Evolutionary conservation across 1,284 basidiomycete species (phyloP).

Genomic region (Puccinia hordei): DNA sequence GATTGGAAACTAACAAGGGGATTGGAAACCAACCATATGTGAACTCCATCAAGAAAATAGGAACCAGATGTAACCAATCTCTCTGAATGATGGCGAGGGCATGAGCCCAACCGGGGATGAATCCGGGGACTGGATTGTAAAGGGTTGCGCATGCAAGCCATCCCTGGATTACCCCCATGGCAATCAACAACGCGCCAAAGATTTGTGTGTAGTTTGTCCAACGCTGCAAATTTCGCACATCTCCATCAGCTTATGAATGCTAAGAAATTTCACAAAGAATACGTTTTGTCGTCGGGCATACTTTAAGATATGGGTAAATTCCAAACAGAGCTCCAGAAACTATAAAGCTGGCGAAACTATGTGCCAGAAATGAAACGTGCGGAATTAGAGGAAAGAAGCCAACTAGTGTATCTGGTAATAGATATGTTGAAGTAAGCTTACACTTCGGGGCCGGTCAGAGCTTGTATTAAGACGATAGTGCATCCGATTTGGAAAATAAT

Average conservation of each 20-base stretch:
- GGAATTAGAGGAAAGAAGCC: background rate
- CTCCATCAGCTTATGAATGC: background rate
- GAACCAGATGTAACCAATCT: slow-evolving; percentile 7
- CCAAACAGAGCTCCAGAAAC: slow-evolving; percentile 28
- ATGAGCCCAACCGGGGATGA: slow-evolving; percentile 20
- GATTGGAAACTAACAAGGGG: background rate
- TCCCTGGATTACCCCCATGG: slow-evolving; percentile 46
- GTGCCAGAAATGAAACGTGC: background rate
- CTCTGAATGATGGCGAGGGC: slow-evolving; percentile 25
- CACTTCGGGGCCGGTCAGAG: slow-evolving; percentile 36
- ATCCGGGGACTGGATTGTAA: slow-evolving; percentile 25
- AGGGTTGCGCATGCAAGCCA: slow-evolving; percentile 40
- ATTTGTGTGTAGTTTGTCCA: slow-evolving; percentile 47
- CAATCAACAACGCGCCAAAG: slow-evolving; percentile 40
- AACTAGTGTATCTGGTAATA: background rate
- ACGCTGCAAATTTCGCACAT: slow-evolving; percentile 13
- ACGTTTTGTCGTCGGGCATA: background rate
- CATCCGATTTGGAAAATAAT: slow-evolving; percentile 35
- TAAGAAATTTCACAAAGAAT: background rate
- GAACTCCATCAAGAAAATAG: slow-evolving; percentile 47
- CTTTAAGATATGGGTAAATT: slow-evolving; percentile 48
- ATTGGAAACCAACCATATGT: slow-evolving; percentile 13
- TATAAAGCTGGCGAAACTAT: slow-evolving; percentile 26
- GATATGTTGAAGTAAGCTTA: background rate
- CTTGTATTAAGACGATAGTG: slow-evolving; percentile 27